phyloP scores from a whole-genome alignment of 768 basidiomycete species.

The Russula vinacea region DNA sequence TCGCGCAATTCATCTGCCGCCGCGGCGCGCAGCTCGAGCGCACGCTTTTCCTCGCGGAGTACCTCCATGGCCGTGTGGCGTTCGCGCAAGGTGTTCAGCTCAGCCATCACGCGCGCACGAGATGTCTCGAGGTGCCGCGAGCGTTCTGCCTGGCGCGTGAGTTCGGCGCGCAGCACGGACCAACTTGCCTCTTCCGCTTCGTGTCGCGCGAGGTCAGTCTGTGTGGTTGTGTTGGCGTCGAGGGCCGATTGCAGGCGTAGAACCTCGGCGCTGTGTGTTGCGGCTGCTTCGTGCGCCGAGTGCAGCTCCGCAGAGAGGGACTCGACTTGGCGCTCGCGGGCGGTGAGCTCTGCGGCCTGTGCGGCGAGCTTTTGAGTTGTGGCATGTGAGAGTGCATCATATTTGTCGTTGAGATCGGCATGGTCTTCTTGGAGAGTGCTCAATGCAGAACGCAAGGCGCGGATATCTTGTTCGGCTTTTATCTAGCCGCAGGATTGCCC shows the following conservation, averaged over 20 bases:
- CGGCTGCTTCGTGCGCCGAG: slow-evolving; percentile 42
- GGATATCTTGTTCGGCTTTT: slow-evolving; percentile 50
- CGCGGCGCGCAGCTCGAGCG: slow-evolving; percentile 52
- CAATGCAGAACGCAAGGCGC: slow-evolving; percentile 49
- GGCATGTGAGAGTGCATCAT: slow-evolving; percentile 47
- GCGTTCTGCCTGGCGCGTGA: slow-evolving; percentile 62
- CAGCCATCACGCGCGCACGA: slow-evolving; percentile 54
- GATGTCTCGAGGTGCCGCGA: slow-evolving; percentile 55
- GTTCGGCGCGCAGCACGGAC: slow-evolving; percentile 62
- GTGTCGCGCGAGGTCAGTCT: slow-evolving; percentile 36
- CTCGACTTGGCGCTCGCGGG: slow-evolving; percentile 45
- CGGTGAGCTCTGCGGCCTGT: slow-evolving; percentile 51
- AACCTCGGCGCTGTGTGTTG: slow-evolving; percentile 43
- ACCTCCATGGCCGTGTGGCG: slow-evolving; percentile 63
- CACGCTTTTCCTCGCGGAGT: slow-evolving; percentile 68
- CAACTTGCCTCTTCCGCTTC: slow-evolving; percentile 53
- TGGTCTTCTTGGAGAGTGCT: slow-evolving; percentile 53
- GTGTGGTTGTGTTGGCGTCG: slow-evolving; percentile 43
- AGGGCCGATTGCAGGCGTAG: slow-evolving; percentile 48
- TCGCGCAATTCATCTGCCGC: slow-evolving; percentile 55
- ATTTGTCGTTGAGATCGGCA: slow-evolving; percentile 58
- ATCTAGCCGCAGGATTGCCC: slow-evolving; percentile 37
- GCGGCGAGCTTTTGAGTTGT: slow-evolving; percentile 49
- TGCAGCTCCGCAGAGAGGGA: slow-evolving; percentile 50
- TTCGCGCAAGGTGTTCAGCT: slow-evolving; percentile 53